A percentile compares a stretch with the other conserved stretches of the same genome.
phyloP scores from a whole-genome alignment of 1,284 basidiomycete species.

The Cryptococcus amylolentus region DNA sequence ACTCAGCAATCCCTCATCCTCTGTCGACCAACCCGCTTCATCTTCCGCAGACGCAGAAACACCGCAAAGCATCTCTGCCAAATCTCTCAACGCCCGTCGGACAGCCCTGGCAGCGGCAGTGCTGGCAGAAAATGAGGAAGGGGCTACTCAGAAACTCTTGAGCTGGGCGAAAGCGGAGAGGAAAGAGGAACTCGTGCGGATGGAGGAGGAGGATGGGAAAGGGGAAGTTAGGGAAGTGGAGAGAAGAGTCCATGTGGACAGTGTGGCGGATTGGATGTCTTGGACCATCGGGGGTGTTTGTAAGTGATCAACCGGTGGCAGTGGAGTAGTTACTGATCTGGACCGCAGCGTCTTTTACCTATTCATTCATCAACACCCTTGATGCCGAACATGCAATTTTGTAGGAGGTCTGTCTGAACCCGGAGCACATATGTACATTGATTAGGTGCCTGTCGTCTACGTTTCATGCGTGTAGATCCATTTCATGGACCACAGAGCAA shows the following conservation, averaged over 20 bases:
- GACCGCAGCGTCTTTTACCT: conserved; percentile 29
- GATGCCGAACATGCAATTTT: background rate
- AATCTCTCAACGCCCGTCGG: background rate
- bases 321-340: background rate
- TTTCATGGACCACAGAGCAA: too few species aligned
- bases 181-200: conserved; percentile 6
- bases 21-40: background rate
- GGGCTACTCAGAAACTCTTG: conserved; percentile 22
- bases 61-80: background rate
- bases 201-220: background rate
- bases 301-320: conserved; percentile 52
- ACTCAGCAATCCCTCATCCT: too few species aligned
- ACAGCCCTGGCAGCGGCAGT: conserved; percentile 34
- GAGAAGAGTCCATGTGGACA: conserved; percentile 22
- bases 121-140: conserved; percentile 36
- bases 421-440: too few species aligned
- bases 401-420: background rate
- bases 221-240: background rate
- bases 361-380: conserved; percentile 17
- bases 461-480: too few species aligned
- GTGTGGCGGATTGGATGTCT: conserved; percentile 85
- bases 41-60: background rate
- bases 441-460: too few species aligned
- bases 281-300: conserved; percentile 96
- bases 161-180: conserved; percentile 27